These are phyloP conservation scores for Thalassiosira hispida DNA, from an alignment of 352 stramenopile genomes.

Conservation along the genomic window DNA sequence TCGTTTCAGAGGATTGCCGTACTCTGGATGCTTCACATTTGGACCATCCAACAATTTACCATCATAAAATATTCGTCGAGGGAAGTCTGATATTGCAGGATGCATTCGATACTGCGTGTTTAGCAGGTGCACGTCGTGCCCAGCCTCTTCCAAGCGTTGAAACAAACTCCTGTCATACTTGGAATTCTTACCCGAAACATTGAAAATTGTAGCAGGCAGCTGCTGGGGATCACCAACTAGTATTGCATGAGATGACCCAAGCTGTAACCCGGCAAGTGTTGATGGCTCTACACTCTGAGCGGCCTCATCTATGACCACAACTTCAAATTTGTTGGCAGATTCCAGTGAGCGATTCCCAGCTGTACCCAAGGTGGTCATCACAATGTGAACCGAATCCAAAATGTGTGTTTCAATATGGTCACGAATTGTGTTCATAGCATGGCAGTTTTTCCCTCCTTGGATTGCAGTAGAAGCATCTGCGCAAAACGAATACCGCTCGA, in stretches of 20 bases:
- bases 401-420: constrained; percentile 80
- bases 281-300: constrained; percentile 87
- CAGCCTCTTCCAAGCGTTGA: constrained; percentile 78
- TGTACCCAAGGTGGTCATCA: constrained; percentile 82
- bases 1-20: constrained; percentile 69
- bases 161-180: constrained; percentile 81
- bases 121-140: constrained; percentile 73
- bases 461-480: constrained; percentile 51
- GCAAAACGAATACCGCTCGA: constrained; percentile 71
- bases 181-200: constrained; percentile 47
- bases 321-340: constrained; percentile 82
- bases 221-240: constrained; percentile 87
- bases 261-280: constrained; percentile 79
- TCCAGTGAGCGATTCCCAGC: constrained; percentile 76
- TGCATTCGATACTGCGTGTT: constrained; percentile 98
- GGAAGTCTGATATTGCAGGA: constrained; percentile 97
- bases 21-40: constrained; percentile 72
- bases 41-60: constrained; percentile 79
- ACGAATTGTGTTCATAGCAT: constrained; percentile 60
- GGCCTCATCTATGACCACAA: constrained; percentile 89
- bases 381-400: constrained; percentile 81
- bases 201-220: constrained; percentile 82
- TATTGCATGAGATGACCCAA: constrained; percentile 86
- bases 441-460: constrained; percentile 21
- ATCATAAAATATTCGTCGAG: constrained; percentile 97